These are phyloP conservation scores for Fusarium nematophilum DNA, from an alignment of 2,329 filamentous ascomycete genomes.

Conservation along the genomic window DNA sequence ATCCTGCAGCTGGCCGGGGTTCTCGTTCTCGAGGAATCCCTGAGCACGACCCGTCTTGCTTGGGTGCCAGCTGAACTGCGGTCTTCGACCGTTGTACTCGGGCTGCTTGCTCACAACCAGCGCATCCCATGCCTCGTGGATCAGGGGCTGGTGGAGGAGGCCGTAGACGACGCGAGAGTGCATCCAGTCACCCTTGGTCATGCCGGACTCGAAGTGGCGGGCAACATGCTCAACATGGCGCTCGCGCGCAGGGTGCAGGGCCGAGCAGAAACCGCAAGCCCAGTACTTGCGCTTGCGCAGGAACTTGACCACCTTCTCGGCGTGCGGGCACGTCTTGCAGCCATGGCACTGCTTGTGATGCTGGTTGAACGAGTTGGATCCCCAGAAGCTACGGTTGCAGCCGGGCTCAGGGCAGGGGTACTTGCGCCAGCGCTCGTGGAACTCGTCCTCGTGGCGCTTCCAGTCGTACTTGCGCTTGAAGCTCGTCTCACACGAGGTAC, in stretches of 20 bases:
- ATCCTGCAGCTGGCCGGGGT: slow-evolving; percentile 71
- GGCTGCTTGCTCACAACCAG: slow-evolving; percentile 65
- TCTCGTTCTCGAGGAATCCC: slow-evolving; percentile 71
- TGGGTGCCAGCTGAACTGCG: slow-evolving; percentile 71
- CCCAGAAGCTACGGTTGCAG: slow-evolving; percentile 76
- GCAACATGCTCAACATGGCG: slow-evolving; percentile 76
- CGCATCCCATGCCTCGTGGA: slow-evolving; percentile 71
- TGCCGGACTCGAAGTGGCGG: slow-evolving; percentile 72
- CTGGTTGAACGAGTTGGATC: slow-evolving; percentile 75
- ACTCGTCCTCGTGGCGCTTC: slow-evolving; percentile 77
- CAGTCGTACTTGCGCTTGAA: slow-evolving; percentile 77
- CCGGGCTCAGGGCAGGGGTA: slow-evolving; percentile 72
- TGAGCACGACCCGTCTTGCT: slow-evolving; percentile 67
- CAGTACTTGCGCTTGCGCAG: slow-evolving; percentile 73
- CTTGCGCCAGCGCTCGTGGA: slow-evolving; percentile 75
- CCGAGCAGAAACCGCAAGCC: slow-evolving; percentile 76
- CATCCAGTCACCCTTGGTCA: slow-evolving; percentile 74
- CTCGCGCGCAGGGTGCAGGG: slow-evolving; percentile 71
- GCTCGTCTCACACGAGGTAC: slow-evolving; percentile 70
- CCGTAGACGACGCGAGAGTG: slow-evolving; percentile 76
- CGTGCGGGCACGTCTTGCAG: slow-evolving; percentile 73
- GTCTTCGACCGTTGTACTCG: slow-evolving; percentile 64
- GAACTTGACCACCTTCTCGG: slow-evolving; percentile 71
- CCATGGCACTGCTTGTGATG: slow-evolving; percentile 74
- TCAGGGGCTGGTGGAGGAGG: slow-evolving; percentile 72